These are phyloP conservation scores for Carallia pectinifolia DNA, from an alignment of 345 rosid species.

Conservation along the genomic window DNA sequence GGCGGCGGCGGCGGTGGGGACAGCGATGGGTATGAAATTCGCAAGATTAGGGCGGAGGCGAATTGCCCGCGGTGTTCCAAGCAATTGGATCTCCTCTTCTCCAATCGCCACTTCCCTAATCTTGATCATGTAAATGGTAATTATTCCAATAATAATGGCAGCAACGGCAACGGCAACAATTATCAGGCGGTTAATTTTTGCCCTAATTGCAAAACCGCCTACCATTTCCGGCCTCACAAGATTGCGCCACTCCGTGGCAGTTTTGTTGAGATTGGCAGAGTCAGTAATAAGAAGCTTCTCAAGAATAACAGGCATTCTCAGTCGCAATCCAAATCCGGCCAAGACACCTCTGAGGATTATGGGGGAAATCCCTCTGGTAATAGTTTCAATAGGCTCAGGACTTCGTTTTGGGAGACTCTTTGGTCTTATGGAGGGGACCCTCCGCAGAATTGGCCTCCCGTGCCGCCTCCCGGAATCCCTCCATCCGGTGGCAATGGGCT, in stretches of 20 bases:
- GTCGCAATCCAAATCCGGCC: not conserved
- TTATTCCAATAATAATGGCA: not conserved
- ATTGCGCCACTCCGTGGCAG: slow-evolving; percentile 81
- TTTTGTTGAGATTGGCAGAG: slow-evolving; percentile 77
- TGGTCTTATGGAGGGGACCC: slow-evolving; percentile 68
- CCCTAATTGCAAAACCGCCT: slow-evolving; percentile 87
- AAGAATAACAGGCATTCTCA: slow-evolving; percentile 1
- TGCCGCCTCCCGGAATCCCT: slow-evolving; percentile 8
- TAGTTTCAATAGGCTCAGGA: slow-evolving; percentile 35
- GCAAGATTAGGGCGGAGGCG: slow-evolving; percentile 80
- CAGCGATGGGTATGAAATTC: slow-evolving; percentile 12
- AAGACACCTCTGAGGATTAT: slow-evolving; percentile 18
- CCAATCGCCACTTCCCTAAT: slow-evolving; percentile 41
- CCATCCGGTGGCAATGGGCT: slow-evolving; percentile 49
- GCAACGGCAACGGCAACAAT: slow-evolving; percentile 17
- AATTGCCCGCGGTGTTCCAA: slow-evolving; percentile 93
- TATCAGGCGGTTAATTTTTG: slow-evolving; percentile 74
- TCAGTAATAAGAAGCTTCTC: slow-evolving; percentile 20
- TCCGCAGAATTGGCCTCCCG: slow-evolving; percentile 63
- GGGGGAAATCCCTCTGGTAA: slow-evolving; percentile 7
- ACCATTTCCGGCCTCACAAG: slow-evolving; percentile 62
- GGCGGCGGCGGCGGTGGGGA: slow-evolving; percentile 13
- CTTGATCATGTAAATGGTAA: slow-evolving; percentile 5
- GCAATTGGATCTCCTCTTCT: slow-evolving; percentile 80
- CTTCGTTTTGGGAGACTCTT: slow-evolving; percentile 73